These are phyloP conservation scores for Centaurea solstitialis DNA, from an alignment of 129 eudicot genomes.

Conservation along the genomic window DNA sequence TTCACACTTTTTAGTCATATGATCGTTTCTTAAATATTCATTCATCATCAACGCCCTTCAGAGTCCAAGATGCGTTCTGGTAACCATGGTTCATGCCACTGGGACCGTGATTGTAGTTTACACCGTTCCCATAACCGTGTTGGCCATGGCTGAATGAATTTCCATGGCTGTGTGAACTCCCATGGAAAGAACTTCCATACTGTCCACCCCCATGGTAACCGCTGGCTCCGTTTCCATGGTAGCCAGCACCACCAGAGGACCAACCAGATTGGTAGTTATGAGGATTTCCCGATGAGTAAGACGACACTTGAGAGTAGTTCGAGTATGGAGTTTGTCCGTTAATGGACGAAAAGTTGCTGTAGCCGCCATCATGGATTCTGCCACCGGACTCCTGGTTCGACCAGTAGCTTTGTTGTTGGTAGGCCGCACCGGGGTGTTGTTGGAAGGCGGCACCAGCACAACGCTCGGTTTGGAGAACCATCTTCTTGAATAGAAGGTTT, in stretches of 20 bases:
- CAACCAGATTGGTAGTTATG: constrained; percentile 32
- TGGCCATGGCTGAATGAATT: constrained; percentile 10
- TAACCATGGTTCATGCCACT: constrained; percentile 16
- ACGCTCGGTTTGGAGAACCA: constrained; percentile 40
- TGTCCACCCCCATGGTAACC: neutral
- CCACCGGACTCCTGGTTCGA: constrained; percentile 30
- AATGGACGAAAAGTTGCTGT: constrained; percentile 20
- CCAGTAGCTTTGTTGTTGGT: constrained; percentile 35
- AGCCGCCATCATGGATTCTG: constrained; percentile 18
- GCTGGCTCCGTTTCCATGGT: constrained; percentile 31
- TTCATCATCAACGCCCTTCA: constrained; percentile 36
- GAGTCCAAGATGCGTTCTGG: constrained; percentile 28
- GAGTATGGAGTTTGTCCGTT: constrained; percentile 1
- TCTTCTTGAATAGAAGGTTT: constrained; percentile 19
- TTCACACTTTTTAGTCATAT: constrained; percentile 11
- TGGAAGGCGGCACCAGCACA: constrained; percentile 2
- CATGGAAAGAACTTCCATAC: constrained; percentile 26
- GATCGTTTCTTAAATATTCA: constrained; percentile 18
- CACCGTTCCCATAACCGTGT: constrained; percentile 15
- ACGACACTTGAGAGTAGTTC: constrained; percentile 6
- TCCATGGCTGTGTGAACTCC: constrained; percentile 21
- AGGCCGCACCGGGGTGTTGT: constrained; percentile 16
- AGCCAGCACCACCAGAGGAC: constrained; percentile 12
- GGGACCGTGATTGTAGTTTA: constrained; percentile 4
- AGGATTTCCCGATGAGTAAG: constrained; percentile 11